Percentiles rank a stretch among this genome's conserved stretches.
Evolutionary conservation across 257 asterid species (phyloP).

Genomic region (Misopates orontium): DNA sequence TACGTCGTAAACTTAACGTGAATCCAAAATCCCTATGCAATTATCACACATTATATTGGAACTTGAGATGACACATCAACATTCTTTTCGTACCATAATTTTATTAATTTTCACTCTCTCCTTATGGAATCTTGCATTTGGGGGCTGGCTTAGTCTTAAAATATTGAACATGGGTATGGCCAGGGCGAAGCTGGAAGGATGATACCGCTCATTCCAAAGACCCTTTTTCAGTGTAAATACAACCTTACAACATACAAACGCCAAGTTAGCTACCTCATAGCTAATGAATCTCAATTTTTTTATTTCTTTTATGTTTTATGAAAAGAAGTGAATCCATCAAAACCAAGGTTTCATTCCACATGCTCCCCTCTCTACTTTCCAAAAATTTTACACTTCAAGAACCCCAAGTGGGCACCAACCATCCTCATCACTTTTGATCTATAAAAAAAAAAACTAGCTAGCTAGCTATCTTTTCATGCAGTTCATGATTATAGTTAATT

Average conservation of each 20-base stretch:
- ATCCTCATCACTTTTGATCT: no score
- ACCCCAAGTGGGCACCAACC: conserved; percentile 24
- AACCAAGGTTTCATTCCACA: conserved; percentile 50
- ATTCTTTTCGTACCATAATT: not conserved
- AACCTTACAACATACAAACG: no score
- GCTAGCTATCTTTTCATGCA: not conserved
- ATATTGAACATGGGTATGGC: not conserved
- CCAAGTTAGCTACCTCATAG: no score
- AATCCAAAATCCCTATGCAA: no score
- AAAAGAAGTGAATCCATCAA: conserved; percentile 52
- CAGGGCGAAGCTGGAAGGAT: conserved; percentile 29
- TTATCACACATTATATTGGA: no score
- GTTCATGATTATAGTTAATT: conserved; percentile 12
- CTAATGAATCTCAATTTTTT: conserved; percentile 23
- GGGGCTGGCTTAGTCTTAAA: not conserved
- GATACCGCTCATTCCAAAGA: conserved; percentile 31
- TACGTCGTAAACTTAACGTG: no score
- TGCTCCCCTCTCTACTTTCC: conserved; percentile 41
- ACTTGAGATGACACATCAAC: not conserved
- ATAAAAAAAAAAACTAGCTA: conserved; percentile 21
- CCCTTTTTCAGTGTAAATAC: not conserved
- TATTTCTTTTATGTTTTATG: no score
- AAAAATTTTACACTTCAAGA: conserved; percentile 28
- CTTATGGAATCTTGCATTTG: conserved; percentile 28
- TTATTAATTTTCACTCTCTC: not conserved